Percentiles rank a stretch among this genome's conserved stretches.
Conservation (phyloP, 208 protist species). For the Acanthamoeba sp. region DNA sequence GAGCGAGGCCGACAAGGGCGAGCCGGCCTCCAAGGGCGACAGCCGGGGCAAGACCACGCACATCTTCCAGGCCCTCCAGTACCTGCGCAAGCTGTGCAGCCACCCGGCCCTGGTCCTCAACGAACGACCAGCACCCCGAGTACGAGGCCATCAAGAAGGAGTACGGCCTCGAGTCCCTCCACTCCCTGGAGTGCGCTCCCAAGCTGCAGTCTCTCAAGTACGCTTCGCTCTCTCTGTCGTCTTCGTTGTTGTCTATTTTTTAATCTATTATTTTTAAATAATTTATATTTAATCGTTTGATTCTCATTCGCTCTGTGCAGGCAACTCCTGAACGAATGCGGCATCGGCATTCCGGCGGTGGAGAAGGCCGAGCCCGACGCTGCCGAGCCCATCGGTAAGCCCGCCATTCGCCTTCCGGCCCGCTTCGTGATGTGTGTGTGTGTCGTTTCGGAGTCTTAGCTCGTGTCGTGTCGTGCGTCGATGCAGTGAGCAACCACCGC, state of each 20-base stretch:
- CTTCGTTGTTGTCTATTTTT: background rate
- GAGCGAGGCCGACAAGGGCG: background rate
- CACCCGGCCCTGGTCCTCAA: constrained; percentile 91
- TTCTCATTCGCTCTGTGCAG: background rate
- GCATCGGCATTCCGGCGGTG: constrained; percentile 84
- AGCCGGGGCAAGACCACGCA: constrained; percentile 79
- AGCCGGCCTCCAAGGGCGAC: constrained; percentile 49
- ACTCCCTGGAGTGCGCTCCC: constrained; percentile 83
- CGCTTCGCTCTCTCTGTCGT: background rate
- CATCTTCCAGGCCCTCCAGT: constrained; percentile 92
- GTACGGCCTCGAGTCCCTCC: constrained; percentile 50
- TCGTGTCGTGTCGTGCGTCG: too few relatives aligned
- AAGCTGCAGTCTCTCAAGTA: constrained; percentile 90
- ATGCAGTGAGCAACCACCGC: constrained; percentile 24
- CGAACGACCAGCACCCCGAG: constrained; percentile 85
- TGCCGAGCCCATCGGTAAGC: background rate
- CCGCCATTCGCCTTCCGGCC: background rate
- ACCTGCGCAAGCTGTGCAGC: constrained; percentile 91
- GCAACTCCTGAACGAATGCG: constrained; percentile 90
- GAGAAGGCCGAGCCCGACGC: background rate
- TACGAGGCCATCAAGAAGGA: constrained; percentile 72
- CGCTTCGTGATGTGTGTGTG: background rate
- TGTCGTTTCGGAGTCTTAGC: background rate
- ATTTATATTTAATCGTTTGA: constrained; percentile 16
- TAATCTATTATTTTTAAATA: background rate